These are phyloP conservation scores for Knoxdaviesia proteae DNA, from an alignment of 2,329 filamentous ascomycete genomes.

Conservation along the genomic window DNA sequence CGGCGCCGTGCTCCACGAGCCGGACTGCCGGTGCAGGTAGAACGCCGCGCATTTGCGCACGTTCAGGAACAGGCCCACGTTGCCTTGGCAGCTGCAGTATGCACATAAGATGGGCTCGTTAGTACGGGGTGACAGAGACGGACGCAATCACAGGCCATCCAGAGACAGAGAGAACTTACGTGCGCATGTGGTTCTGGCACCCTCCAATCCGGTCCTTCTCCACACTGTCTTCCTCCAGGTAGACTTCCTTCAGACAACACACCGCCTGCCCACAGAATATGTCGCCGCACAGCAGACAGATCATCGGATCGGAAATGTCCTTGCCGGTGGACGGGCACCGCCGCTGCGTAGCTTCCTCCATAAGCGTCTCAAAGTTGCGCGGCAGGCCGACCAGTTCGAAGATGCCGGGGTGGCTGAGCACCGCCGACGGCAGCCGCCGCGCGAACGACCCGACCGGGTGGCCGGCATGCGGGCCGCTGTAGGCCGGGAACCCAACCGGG, in stretches of 20 bases:
- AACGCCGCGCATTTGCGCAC: constrained; percentile 89
- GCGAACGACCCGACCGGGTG: background rate
- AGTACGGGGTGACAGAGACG: constrained; percentile 1
- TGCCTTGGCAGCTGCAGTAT: constrained; percentile 52
- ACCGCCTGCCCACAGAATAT: constrained; percentile 89
- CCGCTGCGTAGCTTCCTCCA: constrained; percentile 71
- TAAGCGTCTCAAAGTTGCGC: constrained; percentile 76
- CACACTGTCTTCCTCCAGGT: constrained; percentile 15
- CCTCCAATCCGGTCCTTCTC: constrained; percentile 44
- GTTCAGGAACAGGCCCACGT: constrained; percentile 86
- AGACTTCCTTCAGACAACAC: constrained; percentile 57
- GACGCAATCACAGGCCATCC: background rate
- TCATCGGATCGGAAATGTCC: constrained; percentile 71
- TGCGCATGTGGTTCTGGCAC: constrained; percentile 74
- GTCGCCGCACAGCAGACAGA: constrained; percentile 91
- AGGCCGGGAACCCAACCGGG: background rate
- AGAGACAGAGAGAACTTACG: constrained; percentile 31
- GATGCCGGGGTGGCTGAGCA: constrained; percentile 64
- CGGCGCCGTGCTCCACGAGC: constrained; percentile 70
- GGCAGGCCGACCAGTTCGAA: constrained; percentile 87
- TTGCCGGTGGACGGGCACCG: constrained; percentile 79
- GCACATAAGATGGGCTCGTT: constrained; percentile 1
- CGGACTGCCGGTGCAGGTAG: constrained; percentile 63
- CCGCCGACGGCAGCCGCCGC: constrained; percentile 19
- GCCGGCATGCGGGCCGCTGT: background rate